These are phyloP conservation scores for Parmelia sp. DNA, from an alignment of 495 filamentous ascomycete species.

Conservation along the genomic window DNA sequence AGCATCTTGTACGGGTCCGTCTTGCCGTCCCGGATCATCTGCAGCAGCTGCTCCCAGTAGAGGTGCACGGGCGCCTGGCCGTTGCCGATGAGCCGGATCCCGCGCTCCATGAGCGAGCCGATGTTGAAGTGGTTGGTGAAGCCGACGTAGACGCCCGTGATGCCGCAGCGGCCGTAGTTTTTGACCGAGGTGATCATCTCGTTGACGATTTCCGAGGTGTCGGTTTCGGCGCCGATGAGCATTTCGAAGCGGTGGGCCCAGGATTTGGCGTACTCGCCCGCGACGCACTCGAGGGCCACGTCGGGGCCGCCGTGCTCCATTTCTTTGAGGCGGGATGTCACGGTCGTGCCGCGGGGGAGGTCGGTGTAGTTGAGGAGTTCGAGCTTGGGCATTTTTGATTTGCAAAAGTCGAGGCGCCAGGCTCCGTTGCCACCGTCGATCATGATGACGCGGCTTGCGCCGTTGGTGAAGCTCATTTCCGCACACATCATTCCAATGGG, in stretches of 20 bases:
- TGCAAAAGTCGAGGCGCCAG: constrained; percentile 64
- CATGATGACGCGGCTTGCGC: constrained; percentile 69
- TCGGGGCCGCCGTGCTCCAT: constrained; percentile 65
- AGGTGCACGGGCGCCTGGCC: constrained; percentile 79
- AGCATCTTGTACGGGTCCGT: constrained; percentile 78
- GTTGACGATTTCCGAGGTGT: constrained; percentile 80
- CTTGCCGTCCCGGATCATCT: constrained; percentile 60
- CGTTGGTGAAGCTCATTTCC: constrained; percentile 63
- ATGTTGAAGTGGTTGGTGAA: constrained; percentile 81
- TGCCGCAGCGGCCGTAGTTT: constrained; percentile 66
- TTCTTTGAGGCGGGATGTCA: constrained; percentile 67
- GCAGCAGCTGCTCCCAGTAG: constrained; percentile 72
- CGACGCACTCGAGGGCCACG: constrained; percentile 75
- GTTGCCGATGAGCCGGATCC: constrained; percentile 73
- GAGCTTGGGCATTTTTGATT: constrained; percentile 54
- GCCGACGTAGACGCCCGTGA: constrained; percentile 79
- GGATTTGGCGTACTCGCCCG: constrained; percentile 79
- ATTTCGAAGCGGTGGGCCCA: constrained; percentile 75
- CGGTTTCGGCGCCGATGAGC: constrained; percentile 69
- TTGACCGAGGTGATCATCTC: constrained; percentile 77
- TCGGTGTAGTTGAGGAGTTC: constrained; percentile 54
- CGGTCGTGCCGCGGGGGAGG: constrained; percentile 48
- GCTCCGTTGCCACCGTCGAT: constrained; percentile 61
- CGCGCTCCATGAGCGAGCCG: constrained; percentile 80
- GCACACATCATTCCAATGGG: constrained; percentile 78